Evolutionary conservation across 1,284 basidiomycete species (phyloP), one percentile per base, ranked within the genome.

Genomic region (Papiliotrema laurentii): DNA sequence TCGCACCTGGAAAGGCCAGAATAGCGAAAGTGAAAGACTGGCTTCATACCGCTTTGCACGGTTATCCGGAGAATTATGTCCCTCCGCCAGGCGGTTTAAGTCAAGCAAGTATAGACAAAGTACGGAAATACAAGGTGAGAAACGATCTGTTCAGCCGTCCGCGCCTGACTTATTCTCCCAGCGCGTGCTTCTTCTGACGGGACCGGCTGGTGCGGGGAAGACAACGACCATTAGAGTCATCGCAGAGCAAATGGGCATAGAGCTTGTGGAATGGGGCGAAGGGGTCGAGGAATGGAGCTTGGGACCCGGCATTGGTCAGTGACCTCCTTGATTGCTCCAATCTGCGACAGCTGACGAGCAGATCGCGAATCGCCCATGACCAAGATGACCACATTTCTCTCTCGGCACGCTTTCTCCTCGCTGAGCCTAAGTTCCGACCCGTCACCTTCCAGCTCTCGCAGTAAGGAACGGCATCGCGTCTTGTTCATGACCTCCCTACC

Each of bases 401-500:
- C 80, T 3, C 82, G 90, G 24, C 55, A 70, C 24, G 84, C 88
- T 0, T 80, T 80, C 31, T 79, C 77, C 5, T 87, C 86, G 51
- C 78, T 79, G 14, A 79, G 77, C 24, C 68, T 89, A 13, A 37
- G 47, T 26, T 27, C 54, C 56, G 16, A 19, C 34, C 42, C 49
- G 47, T 49, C 58, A 41, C 53, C 66, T 5, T 55, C 58, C 13
- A 63, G 66, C 19, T 34, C 49, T 14, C n/a, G 53, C n/a, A 16
- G 48, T 3, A 27, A 55, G 2, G 47, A 44, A 3, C 41, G 51
- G 28, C 63, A 59, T 0, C 64, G 66, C 2, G 64, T 94, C 4
- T 81, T 98, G 43, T 81, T 98, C 6, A 77, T 98, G 7, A 92
- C 97, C 68, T 89, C 97, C 53, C 78, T 97, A 3, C 94, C 94